phyloP scores from a whole-genome alignment of 352 stramenopile species.

The Stramenopiles sp. region DNA sequence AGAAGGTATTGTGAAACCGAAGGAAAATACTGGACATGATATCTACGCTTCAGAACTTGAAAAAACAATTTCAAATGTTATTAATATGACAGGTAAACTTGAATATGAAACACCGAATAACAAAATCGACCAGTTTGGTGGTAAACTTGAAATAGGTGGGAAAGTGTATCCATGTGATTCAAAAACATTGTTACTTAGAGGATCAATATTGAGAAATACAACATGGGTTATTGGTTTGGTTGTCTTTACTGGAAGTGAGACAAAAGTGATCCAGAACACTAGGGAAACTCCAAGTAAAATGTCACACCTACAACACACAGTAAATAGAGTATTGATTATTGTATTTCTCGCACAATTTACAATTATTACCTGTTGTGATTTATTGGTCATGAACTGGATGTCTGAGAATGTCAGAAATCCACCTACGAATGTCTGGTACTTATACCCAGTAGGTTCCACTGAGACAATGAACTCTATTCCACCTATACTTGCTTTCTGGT shows the following conservation, averaged over 20 bases:
- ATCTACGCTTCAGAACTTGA: too few relatives aligned
- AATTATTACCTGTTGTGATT: too few relatives aligned
- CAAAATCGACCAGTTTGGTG: slow-evolving; percentile 18
- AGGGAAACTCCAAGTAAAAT: slow-evolving; percentile 12
- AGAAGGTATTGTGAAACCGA: background rate
- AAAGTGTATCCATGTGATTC: slow-evolving; percentile 25
- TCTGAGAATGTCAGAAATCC: too few relatives aligned
- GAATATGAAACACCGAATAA: slow-evolving; percentile 41
- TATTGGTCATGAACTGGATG: too few relatives aligned
- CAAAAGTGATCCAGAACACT: slow-evolving; percentile 33
- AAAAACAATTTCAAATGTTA: background rate
- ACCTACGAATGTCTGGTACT: too few relatives aligned
- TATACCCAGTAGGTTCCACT: too few relatives aligned
- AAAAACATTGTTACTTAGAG: slow-evolving; percentile 45
- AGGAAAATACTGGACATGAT: too few relatives aligned
- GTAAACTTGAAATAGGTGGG: slow-evolving; percentile 19
- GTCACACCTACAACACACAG: slow-evolving; percentile 13
- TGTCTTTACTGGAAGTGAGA: slow-evolving; percentile 61
- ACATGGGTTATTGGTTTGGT: slow-evolving; percentile 55
- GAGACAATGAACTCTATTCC: too few relatives aligned
- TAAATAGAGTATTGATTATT: slow-evolving; percentile 14
- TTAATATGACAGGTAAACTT: slow-evolving; percentile 19
- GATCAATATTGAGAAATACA: slow-evolving; percentile 59
- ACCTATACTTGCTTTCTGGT: slow-evolving; percentile 12
- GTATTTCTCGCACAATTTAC: slow-evolving; percentile 15